phyloP scores from a whole-genome alignment of 208 protist species.

The Tritrichomonas musculus region DNA sequence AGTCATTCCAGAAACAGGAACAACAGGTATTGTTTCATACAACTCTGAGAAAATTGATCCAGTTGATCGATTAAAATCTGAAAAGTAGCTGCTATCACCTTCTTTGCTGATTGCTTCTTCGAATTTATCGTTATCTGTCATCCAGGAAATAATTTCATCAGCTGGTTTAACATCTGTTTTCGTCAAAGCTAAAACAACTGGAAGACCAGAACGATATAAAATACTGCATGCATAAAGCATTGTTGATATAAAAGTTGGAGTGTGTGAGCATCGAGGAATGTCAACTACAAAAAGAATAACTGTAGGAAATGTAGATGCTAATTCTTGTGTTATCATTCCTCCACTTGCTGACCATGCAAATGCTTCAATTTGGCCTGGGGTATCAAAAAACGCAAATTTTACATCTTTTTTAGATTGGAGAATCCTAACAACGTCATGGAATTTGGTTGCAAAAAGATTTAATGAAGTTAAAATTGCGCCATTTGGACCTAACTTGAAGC shows the following conservation, averaged over 20 bases:
- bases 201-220: conserved; percentile 20
- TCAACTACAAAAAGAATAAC: conserved; percentile 31
- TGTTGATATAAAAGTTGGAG: conserved; percentile 16
- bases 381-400: conserved; percentile 26
- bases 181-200: not conserved
- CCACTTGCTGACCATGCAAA: conserved; percentile 35
- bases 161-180: conserved; percentile 30
- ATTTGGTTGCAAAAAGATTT: conserved; percentile 36
- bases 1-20: not conserved
- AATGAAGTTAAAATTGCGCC: conserved; percentile 35
- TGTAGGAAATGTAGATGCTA: conserved; percentile 11
- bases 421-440: not conserved
- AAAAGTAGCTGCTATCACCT: not conserved
- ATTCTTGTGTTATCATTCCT: conserved; percentile 32
- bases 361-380: conserved; percentile 30
- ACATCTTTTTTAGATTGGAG: not conserved
- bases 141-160: conserved; percentile 2
- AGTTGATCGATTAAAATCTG: not conserved
- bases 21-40: not conserved
- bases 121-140: conserved; percentile 30
- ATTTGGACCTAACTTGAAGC: conserved; percentile 32
- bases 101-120: not conserved
- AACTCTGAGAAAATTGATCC: conserved; percentile 24
- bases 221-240: conserved; percentile 36
- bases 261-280: not conserved